Conservation (phyloP, 2,329 filamentous ascomycete genomes). For the Fusarium abutilonis region DNA sequence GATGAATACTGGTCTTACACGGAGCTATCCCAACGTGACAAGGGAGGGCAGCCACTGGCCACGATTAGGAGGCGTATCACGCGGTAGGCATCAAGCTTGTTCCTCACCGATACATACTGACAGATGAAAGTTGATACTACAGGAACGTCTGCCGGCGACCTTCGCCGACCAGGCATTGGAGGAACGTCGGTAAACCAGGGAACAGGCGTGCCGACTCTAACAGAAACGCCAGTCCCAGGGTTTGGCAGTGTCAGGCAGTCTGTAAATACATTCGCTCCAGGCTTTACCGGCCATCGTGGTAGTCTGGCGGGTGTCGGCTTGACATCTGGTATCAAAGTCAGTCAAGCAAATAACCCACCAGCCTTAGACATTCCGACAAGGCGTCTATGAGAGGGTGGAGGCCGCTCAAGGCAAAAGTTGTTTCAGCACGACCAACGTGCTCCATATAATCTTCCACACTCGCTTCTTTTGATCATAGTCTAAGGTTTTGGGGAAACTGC, state of each 20-base stretch:
- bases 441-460: background rate
- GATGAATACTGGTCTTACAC: conserved; percentile 30
- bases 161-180: conserved; percentile 21
- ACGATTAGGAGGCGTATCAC: conserved; percentile 16
- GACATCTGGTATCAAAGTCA: conserved; percentile 47
- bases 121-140: conserved; percentile 17
- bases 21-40: conserved; percentile 13
- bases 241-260: conserved; percentile 19
- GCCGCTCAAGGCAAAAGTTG: too few species aligned
- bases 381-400: conserved; percentile 13
- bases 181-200: conserved; percentile 15
- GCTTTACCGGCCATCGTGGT: conserved; percentile 36
- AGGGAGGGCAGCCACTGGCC: conserved; percentile 36
- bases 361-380: conserved; percentile 27
- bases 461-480: background rate
- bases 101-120: conserved; percentile 10
- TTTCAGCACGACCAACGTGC: background rate
- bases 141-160: conserved; percentile 9
- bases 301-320: conserved; percentile 44
- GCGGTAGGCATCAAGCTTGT: conserved; percentile 17
- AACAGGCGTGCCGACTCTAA: conserved; percentile 9
- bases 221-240: conserved; percentile 17
- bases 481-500: too few species aligned
- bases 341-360: conserved; percentile 39
- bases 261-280: conserved; percentile 16